Evolutionary conservation across 1,284 basidiomycete species (phyloP).

Genomic region (Trichosporon sp.): DNA sequence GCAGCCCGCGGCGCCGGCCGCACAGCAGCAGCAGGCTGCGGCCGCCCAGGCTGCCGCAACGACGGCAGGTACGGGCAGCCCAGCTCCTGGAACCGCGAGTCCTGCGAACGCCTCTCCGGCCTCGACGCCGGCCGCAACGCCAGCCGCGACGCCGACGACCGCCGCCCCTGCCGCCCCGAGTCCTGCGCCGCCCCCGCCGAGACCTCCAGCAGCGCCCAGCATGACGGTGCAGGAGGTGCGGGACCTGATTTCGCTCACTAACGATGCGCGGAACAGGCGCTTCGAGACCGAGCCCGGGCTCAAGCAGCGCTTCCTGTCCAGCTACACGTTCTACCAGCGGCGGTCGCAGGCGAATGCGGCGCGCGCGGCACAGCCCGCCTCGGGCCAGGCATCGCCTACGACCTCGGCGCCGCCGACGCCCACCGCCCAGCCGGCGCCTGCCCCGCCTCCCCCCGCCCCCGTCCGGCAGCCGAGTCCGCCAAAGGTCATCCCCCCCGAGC

Average conservation of each 20-base stretch:
- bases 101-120: too few relatives aligned
- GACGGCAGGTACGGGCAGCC: too few relatives aligned
- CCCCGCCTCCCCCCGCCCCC: slow-evolving; percentile 18
- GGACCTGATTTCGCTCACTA: slow-evolving; percentile 23
- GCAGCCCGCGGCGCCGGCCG: background rate
- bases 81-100: too few relatives aligned
- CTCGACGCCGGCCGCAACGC: too few relatives aligned
- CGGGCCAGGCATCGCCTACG: slow-evolving; percentile 9
- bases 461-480: slow-evolving; percentile 21
- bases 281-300: slow-evolving; percentile 6
- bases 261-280: slow-evolving; percentile 18
- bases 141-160: too few relatives aligned
- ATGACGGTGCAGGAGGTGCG: slow-evolving; percentile 26
- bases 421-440: background rate
- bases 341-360: slow-evolving; percentile 16
- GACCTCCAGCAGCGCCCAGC: slow-evolving; percentile 14
- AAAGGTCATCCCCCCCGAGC: slow-evolving; percentile 35
- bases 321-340: slow-evolving; percentile 28
- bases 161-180: too few relatives aligned
- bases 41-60: too few relatives aligned
- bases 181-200: background rate
- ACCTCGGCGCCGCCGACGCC: slow-evolving; percentile 14
- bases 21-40: background rate
- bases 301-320: slow-evolving; percentile 21
- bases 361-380: background rate